Conservation (phyloP, 352 stramenopile species). For the Phytophthora hybrid region DNA sequence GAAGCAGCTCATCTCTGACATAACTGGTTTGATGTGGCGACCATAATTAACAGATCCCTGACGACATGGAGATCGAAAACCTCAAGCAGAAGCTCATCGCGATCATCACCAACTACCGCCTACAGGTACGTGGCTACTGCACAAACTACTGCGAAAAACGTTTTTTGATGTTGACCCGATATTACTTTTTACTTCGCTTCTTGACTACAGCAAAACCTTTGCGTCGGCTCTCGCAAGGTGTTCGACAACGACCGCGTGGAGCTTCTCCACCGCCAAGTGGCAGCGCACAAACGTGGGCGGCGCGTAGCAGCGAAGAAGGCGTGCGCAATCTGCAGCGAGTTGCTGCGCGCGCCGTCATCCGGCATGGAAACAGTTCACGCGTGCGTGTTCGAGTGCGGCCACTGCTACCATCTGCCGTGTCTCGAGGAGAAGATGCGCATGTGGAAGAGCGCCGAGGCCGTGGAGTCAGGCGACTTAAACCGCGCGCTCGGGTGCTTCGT, state of each 20-base stretch:
- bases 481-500: conserved; percentile 80
- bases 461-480: conserved; percentile 55
- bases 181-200: not conserved
- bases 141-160: not conserved
- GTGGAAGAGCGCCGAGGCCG: conserved; percentile 76
- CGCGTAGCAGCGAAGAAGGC: conserved; percentile 64
- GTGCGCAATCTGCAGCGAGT: conserved; percentile 73
- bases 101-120: conserved; percentile 83
- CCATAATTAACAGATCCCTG: conserved; percentile 59
- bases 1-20: not conserved
- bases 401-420: conserved; percentile 84
- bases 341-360: conserved; percentile 57
- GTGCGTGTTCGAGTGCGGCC: conserved; percentile 86
- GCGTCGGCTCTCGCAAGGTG: conserved; percentile 75
- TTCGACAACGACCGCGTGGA: conserved; percentile 83
- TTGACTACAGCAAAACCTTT: conserved; percentile 74
- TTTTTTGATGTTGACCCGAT: not conserved
- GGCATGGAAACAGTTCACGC: conserved; percentile 65
- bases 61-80: conserved; percentile 85
- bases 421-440: conserved; percentile 89
- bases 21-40: not conserved
- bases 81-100: conserved; percentile 85
- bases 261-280: conserved; percentile 72
- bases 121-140: conserved; percentile 60
- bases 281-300: conserved; percentile 65